phyloP scores from a whole-genome alignment of 345 rosid genomes.

The Populus deltoides region DNA sequence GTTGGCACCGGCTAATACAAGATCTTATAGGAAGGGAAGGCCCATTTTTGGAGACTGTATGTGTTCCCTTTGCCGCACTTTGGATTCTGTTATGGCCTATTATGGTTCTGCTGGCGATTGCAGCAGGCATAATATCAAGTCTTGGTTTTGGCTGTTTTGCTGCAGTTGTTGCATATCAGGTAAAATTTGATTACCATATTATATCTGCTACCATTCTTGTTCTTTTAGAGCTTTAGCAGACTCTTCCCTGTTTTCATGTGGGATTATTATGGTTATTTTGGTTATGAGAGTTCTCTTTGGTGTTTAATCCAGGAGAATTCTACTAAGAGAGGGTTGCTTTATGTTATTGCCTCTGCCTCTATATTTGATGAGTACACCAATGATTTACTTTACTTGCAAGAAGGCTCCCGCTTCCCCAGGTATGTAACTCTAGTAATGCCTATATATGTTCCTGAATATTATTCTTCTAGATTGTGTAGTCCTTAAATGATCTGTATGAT shows the following conservation, averaged over 20 bases:
- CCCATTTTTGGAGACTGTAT: conserved; percentile 31
- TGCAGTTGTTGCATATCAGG: conserved; percentile 26
- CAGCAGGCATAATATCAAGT: conserved; percentile 18
- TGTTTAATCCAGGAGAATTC: conserved; percentile 15
- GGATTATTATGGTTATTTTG: not conserved
- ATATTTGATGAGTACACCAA: conserved; percentile 26
- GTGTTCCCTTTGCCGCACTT: conserved; percentile 29
- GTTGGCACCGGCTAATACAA: conserved; percentile 23
- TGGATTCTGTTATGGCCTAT: conserved; percentile 27
- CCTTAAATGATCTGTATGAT: not conserved
- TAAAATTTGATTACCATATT: not conserved
- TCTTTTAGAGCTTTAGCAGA: not conserved
- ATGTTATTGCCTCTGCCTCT: conserved; percentile 21
- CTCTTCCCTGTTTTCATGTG: too few relatives aligned
- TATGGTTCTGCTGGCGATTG: conserved; percentile 16
- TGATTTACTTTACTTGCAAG: conserved; percentile 24
- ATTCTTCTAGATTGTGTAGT: not conserved
- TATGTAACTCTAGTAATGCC: not conserved
- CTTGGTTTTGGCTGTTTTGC: conserved; percentile 22
- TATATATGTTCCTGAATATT: not conserved
- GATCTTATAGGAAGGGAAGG: conserved; percentile 27
- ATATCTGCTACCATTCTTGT: not conserved
- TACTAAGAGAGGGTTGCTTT: conserved; percentile 23
- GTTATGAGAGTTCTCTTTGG: too few relatives aligned
- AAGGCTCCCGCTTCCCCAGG: conserved; percentile 32